Base-by-base conservation (phyloP, 2,329 filamentous ascomycete species). In the Moelleriella libera region DNA sequence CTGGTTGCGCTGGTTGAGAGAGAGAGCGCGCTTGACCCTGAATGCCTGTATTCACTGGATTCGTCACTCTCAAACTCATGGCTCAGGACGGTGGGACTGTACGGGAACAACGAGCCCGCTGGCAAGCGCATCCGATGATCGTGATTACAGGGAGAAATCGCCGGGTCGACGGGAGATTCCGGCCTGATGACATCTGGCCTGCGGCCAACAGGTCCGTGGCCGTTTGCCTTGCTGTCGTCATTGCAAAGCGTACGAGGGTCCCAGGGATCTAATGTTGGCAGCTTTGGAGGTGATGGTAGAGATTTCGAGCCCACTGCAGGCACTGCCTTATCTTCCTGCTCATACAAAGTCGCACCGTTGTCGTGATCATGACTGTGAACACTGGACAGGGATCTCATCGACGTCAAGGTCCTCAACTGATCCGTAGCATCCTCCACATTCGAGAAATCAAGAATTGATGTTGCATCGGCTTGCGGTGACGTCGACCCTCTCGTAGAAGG, bases 261-360 rank as follows among this genome's bases (percentile, higher is more conserved):
- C 69, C 69, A 72, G 6, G 69, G 68, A 46, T 70, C 66, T 9
- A 60, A 50, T 6, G 65, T 67, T 8, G 68, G 67, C 3, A 66
- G 68, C n/a, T 55, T 52, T 5, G 61, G 59, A 1, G 60, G 55
- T 28, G 53, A 52, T 9, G n/a, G 56, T 39, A 58, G 62, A 45
- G 9, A 51, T 40, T 48, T n/a, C 7, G 9, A 52, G 34, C 50
- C 47, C 4, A 50, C 52, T 14, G 47, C 45, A 5, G 51, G 48
- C 9, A 41, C 47, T 2, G 50, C 39, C 14, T 42, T 9, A 40
- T 30, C 40, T 4, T 46, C 42, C 5, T 12, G 30, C 30, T 10
- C 21, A 7, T n/a, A 10, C 12, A 31, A 28, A 30, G 21, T 14
- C 21, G 9, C 21, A 32, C 12, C n/a, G n/a, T 21, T 32, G 6